Evolutionary conservation across 495 filamentous ascomycete species (phyloP), one percentile per base, ranked within the genome.

Genomic region (Penicillium odoratum): DNA sequence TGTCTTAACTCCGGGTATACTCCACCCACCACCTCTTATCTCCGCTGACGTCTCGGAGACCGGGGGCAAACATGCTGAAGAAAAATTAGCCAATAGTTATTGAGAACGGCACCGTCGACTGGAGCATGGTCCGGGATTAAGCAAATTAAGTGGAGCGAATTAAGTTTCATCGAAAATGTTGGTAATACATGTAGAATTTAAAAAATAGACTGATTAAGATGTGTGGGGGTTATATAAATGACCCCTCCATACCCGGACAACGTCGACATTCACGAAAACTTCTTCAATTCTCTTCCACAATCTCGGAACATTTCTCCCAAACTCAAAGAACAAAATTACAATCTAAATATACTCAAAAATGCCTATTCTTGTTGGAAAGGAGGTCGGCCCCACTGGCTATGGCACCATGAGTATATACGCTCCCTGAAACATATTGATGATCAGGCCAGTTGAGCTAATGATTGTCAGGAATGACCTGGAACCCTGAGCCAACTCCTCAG

Each of bases 391-490:
- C n/a, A 81, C 69, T 6, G 80, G 78, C 51, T 74, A 76, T 60
- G 80, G 80, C 43, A 66, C 74, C 7, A 77, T 82, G 80, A 66
- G 75, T 78, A 70, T 26, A 16, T 47, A 21, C 21, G 2, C 21
- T 21, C 21, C 21, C 21, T 21, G 21, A 21, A 21, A 21, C 21
- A 21, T 2, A 21, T 21, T 21, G 21, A 21, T 21, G 21, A 21
- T 21, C 30, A 15, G 5, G 18, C 9, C 18, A 3, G 54, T 8
- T 13, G 21, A 21, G 26, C 28, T 48, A 16, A 28, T 16, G 7
- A 0, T 36, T 16, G 7, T 5, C 59, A 89, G 86, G 89, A 63
- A 76, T 93, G 60, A 94, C 90, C 46, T 93, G 89, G 89, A 78
- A 85, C n/a, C 60, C 74, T 4, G 63, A 78, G 3, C 85, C 83